These are phyloP conservation scores for Aspergillus bridgeri DNA, from an alignment of 495 filamentous ascomycete species.

Conservation along the genomic window DNA sequence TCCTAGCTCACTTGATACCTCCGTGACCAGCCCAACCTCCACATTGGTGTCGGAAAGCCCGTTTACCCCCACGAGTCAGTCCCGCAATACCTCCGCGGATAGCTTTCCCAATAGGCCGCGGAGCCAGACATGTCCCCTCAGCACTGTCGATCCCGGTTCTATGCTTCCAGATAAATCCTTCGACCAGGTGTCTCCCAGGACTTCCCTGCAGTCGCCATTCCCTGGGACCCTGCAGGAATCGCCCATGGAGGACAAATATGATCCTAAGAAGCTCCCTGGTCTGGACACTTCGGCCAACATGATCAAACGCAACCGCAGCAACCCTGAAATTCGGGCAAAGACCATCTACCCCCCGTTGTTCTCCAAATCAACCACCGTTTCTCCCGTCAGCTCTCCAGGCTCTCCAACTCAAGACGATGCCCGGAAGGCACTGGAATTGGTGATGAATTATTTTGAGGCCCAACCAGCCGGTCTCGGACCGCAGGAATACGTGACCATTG, in stretches of 20 bases:
- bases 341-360: conserved; percentile 48
- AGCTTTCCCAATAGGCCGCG: conserved; percentile 66
- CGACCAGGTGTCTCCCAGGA: conserved; percentile 65
- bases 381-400: conserved; percentile 39
- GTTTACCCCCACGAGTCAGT: conserved; percentile 65
- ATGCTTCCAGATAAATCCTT: conserved; percentile 60
- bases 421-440: conserved; percentile 74
- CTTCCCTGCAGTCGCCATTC: conserved; percentile 46
- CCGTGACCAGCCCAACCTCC: conserved; percentile 78
- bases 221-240: conserved; percentile 68
- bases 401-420: conserved; percentile 91
- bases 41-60: conserved; percentile 76
- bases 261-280: conserved; percentile 13
- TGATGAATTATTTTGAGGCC: conserved; percentile 80
- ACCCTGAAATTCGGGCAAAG: conserved; percentile 42
- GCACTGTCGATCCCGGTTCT: conserved; percentile 65
- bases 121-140: conserved; percentile 85
- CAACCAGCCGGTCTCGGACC: conserved; percentile 65
- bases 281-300: conserved; percentile 27
- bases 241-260: conserved; percentile 54
- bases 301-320: conserved; percentile 44
- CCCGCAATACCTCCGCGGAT: conserved; percentile 53
- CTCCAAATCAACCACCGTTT: conserved; percentile 36
- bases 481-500: conserved; percentile 78
- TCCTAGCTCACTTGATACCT: conserved; percentile 55